phyloP scores from a whole-genome alignment of 441 rosid species.

The Populus hybrid region DNA sequence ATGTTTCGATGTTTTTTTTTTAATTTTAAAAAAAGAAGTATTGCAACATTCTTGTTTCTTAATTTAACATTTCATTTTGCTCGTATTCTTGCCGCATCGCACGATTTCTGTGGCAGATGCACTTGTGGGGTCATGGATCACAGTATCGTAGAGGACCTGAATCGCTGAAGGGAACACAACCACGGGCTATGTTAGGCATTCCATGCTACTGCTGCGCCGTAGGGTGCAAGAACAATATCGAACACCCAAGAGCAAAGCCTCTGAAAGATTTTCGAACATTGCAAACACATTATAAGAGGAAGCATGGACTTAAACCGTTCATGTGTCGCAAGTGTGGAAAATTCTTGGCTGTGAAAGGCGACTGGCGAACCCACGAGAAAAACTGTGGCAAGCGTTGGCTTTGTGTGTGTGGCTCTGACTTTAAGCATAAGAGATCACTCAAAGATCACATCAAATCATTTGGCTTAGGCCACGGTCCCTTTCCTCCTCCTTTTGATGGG shows the following conservation, averaged over 20 bases:
- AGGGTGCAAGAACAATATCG: conserved; percentile 79
- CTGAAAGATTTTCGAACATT: conserved; percentile 77
- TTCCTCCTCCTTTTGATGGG: conserved; percentile 37
- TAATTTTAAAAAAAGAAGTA: too few species aligned
- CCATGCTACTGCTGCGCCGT: conserved; percentile 81
- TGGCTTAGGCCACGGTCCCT: conserved; percentile 65
- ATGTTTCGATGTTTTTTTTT: not conserved
- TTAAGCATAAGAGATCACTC: conserved; percentile 90
- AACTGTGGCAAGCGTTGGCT: conserved; percentile 92
- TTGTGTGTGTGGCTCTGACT: conserved; percentile 77
- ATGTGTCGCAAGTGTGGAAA: conserved; percentile 76
- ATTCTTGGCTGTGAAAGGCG: conserved; percentile 74
- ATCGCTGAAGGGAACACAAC: conserved; percentile 65
- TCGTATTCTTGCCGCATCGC: not conserved
- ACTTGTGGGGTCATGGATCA: conserved; percentile 95
- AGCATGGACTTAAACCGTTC: conserved; percentile 65
- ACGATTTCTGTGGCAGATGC: conserved; percentile 46
- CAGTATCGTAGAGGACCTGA: conserved; percentile 76
- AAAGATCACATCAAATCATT: conserved; percentile 78
- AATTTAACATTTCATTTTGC: not conserved
- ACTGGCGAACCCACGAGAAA: conserved; percentile 91
- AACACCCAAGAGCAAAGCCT: conserved; percentile 70
- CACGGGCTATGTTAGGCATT: conserved; percentile 60
- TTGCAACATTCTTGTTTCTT: not conserved
- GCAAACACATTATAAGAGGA: conserved; percentile 84